phyloP scores from a whole-genome alignment of 345 rosid species.

The Carallia pectinifolia region DNA sequence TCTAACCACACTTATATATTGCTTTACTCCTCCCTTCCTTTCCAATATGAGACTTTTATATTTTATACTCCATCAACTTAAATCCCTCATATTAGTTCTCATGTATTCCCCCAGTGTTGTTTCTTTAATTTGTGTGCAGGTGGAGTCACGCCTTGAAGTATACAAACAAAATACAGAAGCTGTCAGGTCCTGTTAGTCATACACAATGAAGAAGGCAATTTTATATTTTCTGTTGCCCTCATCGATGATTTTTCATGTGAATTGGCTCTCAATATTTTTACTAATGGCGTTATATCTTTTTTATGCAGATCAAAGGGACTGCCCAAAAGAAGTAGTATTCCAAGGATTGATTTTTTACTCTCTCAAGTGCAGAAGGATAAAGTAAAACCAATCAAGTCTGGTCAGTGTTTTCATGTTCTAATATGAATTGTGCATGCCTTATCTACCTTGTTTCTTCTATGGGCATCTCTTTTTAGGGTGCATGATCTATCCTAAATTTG shows the following conservation, averaged over 20 bases:
- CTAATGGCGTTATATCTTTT: slow-evolving; percentile 7
- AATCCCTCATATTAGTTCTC: not conserved
- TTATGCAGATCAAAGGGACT: slow-evolving; percentile 71
- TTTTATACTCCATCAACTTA: no score
- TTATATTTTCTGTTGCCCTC: not conserved
- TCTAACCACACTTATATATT: no score
- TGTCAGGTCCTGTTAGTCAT: slow-evolving; percentile 52
- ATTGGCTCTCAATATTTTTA: slow-evolving; percentile 1
- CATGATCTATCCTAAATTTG: not conserved
- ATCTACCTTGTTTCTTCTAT: not conserved
- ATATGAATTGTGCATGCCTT: slow-evolving; percentile 6
- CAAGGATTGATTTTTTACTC: slow-evolving; percentile 55
- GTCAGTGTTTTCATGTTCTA: slow-evolving; percentile 30
- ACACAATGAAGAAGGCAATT: slow-evolving; percentile 46
- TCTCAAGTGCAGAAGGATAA: slow-evolving; percentile 47
- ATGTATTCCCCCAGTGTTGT: not conserved
- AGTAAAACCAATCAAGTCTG: slow-evolving; percentile 28
- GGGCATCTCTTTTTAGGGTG: no score
- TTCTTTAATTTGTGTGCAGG: slow-evolving; percentile 36
- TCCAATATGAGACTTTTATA: no score
- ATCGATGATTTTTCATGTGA: not conserved
- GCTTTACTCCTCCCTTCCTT: no score
- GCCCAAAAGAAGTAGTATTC: slow-evolving; percentile 59
- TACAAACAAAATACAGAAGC: slow-evolving; percentile 75
- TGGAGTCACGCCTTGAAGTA: slow-evolving; percentile 70